Conservation (phyloP, 305 asterid genomes). For the Fraxinus sp. region DNA sequence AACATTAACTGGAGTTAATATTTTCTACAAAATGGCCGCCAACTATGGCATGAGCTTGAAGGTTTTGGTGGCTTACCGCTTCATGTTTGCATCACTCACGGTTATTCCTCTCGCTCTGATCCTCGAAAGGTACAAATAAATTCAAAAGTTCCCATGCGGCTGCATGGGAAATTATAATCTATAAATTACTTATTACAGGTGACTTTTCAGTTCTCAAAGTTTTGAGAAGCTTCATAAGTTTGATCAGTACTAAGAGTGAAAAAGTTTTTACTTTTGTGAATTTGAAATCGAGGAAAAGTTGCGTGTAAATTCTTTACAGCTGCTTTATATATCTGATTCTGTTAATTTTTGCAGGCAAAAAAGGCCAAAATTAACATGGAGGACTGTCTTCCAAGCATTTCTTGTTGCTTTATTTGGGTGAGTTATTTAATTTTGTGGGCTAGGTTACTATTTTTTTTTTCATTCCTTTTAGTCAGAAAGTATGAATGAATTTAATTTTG, state of each 20-base stretch:
- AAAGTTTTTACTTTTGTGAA: background rate
- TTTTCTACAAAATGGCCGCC: slow-evolving; percentile 57
- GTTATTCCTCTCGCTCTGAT: slow-evolving; percentile 60
- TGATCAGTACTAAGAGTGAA: background rate
- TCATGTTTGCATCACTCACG: slow-evolving; percentile 50
- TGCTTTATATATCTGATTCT: background rate
- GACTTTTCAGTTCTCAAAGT: background rate
- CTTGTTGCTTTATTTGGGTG: slow-evolving; percentile 46
- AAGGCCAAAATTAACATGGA: slow-evolving; percentile 50
- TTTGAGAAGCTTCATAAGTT: background rate
- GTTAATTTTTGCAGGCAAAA: slow-evolving; percentile 37
- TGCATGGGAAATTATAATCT: background rate
- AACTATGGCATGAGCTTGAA: slow-evolving; percentile 45
- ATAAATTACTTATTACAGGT: background rate
- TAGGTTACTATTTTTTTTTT: background rate
- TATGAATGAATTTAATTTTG: background rate
- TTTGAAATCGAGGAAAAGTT: background rate
- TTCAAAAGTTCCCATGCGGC: background rate
- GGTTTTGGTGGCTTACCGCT: slow-evolving; percentile 70
- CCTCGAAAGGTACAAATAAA: slow-evolving; percentile 42
- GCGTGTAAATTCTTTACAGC: background rate
- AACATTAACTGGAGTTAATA: slow-evolving; percentile 37
- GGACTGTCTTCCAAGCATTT: slow-evolving; percentile 34
- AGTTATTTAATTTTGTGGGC: background rate
- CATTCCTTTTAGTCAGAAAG: background rate